Evolutionary conservation across 768 basidiomycete genomes (phyloP), one percentile per base, ranked within the genome.

Genomic region (Inosperma sp.): DNA sequence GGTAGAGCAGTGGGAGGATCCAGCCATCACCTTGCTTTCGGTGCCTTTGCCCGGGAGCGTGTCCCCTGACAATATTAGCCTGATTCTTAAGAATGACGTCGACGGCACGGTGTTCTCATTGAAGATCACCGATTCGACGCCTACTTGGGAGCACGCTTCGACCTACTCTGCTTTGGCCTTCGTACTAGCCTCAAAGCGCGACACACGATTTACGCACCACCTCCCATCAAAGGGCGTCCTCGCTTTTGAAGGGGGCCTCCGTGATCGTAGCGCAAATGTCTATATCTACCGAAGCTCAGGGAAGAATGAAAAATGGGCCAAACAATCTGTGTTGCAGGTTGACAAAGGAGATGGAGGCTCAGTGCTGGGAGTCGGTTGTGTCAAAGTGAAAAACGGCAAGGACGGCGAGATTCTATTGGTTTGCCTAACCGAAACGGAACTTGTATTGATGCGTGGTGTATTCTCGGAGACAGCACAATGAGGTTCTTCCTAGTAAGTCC

Each of bases 101-200:
- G 89, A 93, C 60, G 88, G 88, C 3, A 71, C 79, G 2, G 69
- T 84, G 34, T 85, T 83, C 66, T 61, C 74, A 6, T 68, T 87
- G 23, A 68, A 36, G 13, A 59, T 56, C 7, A 59, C 68, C 1
- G 64, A 66, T 57, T 63, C 49, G 26, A 64, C 13, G 39, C 69
- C 76, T 6, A 53, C 52, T 25, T 95, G 89, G 93, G 73, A 60
- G 44, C 95, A 99, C 65, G 68, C 69, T 4, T 75, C 82, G n/a
- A 97, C 95, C 0, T 93, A 82, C 65, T 83, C 88, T 16, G 95
- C 93, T 0, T 77, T 99, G 21, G 80, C 92, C 1, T 99, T 97
- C 63, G 95, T 99, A 33, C 74, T 99, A 43, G 92, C 92, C 7
- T 92, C 90, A 10, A 97, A 97, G 64, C 83, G 81, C 23, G 92